These are phyloP conservation scores for Hymenoscyphus fraxineus DNA, from an alignment of 2,329 filamentous ascomycete genomes.

Conservation along the genomic window DNA sequence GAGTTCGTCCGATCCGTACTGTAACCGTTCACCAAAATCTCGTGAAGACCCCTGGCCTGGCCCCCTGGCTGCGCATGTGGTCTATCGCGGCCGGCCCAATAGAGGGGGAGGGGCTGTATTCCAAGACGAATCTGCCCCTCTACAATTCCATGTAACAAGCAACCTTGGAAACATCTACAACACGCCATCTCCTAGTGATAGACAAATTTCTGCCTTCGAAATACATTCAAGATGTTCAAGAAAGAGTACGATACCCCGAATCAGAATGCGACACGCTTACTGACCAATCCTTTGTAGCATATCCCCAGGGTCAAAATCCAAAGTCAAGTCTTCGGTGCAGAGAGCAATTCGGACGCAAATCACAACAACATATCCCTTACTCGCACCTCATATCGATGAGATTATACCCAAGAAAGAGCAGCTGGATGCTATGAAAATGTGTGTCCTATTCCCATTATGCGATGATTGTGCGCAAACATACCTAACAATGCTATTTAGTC, in stretches of 20 bases:
- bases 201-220: not conserved
- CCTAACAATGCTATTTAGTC: slow-evolving; percentile 42
- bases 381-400: slow-evolving; percentile 86
- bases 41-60: too few relatives aligned
- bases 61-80: not conserved
- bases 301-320: slow-evolving; percentile 75
- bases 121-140: not conserved
- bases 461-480: not conserved
- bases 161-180: not conserved
- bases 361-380: slow-evolving; percentile 77
- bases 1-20: too few relatives aligned
- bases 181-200: not conserved
- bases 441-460: slow-evolving; percentile 22
- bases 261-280: slow-evolving; percentile 4
- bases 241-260: slow-evolving; percentile 64
- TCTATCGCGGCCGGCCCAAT: not conserved
- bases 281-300: slow-evolving; percentile 51
- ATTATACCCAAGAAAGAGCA: slow-evolving; percentile 93
- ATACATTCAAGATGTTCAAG: slow-evolving; percentile 70
- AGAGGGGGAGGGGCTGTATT: not conserved
- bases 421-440: slow-evolving; percentile 85
- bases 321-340: slow-evolving; percentile 96
- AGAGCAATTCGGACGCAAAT: slow-evolving; percentile 80
- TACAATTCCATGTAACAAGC: not conserved
- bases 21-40: too few relatives aligned